phyloP scores from a whole-genome alignment of 2,329 filamentous ascomycete genomes.

The Helotiales sp. region DNA sequence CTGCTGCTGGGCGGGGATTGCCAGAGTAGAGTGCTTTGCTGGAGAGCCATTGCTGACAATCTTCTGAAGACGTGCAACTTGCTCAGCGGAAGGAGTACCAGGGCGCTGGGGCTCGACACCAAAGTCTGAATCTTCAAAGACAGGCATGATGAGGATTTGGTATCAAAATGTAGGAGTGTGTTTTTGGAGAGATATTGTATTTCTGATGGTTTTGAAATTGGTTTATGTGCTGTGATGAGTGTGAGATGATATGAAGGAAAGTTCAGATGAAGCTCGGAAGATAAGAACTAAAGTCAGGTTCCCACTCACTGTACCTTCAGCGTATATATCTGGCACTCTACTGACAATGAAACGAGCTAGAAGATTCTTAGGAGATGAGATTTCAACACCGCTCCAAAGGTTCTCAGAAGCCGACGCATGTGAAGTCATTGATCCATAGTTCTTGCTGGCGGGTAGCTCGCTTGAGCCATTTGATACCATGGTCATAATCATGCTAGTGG shows the following conservation, averaged over 20 bases:
- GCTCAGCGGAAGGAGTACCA: conserved; percentile 13
- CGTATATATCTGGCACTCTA: conserved; percentile 31
- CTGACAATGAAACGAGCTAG: conserved; percentile 28
- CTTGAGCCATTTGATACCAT: conserved; percentile 5
- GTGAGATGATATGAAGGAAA: not conserved
- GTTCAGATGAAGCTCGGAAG: not conserved
- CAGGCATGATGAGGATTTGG: conserved; percentile 51
- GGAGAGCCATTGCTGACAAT: conserved; percentile 24
- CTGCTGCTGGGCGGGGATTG: conserved; percentile 37
- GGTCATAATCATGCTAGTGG: not conserved
- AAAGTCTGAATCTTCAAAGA: conserved; percentile 58
- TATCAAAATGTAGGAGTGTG: conserved; percentile 1
- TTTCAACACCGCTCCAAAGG: conserved; percentile 10
- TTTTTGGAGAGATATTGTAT: too few species aligned
- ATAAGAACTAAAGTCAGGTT: not conserved
- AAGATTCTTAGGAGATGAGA: conserved; percentile 23
- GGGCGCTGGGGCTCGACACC: conserved; percentile 37
- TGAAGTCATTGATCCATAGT: conserved; percentile 25
- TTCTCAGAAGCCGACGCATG: conserved; percentile 16
- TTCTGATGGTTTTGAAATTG: too few species aligned
- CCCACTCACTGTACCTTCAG: not conserved
- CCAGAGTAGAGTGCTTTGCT: conserved; percentile 6
- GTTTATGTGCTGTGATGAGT: not conserved
- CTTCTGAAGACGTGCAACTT: conserved; percentile 21
- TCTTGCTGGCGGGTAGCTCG: conserved; percentile 6